Evolutionary conservation across 768 basidiomycete genomes (phyloP), one percentile per base, ranked within the genome.

Genomic region (Tulasnella sp.): DNA sequence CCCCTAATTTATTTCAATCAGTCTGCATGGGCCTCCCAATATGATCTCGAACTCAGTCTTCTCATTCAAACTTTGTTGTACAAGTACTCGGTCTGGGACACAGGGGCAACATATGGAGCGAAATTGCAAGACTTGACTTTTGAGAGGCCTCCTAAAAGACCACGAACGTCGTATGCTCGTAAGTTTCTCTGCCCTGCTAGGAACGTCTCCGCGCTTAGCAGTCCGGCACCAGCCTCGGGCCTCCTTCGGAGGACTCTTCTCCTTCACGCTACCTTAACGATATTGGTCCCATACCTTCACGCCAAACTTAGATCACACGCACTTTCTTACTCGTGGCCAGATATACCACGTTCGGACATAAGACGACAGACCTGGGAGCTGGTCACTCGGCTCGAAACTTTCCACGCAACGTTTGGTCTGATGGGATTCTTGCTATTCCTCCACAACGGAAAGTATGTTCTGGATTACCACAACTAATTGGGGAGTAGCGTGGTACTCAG

Each of bases 291-390:
- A 1, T 98, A 98, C 82, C 78, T 95, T 6, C 91, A 95, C 82
- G 88, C 87, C 55, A 92, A 93, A 72, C 81, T 96, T 71, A 89
- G 93, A 48, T 82, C 87, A 3, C 87, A 93, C 83, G 95, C 94
- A 0, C 86, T 98, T 29, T 94, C 94, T 1, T 86, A 86, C 80
- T 91, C 95, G 61, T 98, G 96, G 96, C 95, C 95, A 0, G 96
- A 98, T 83, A 89, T 92, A 3, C 96, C 96, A 2, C 90, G 91
- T 39, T 91, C 89, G 67, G 93, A 96, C 84, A 86, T 86, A 80
- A 87, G 93, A 55, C 89, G 92, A 44, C 90, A 88, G 82, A 87
- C 89, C 69, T 97, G 95, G 95, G 89, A 88, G 75, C 73, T 87
- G 0, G 85, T 97, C 16, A 88, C 88, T 20, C 87, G 87, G 57